Conservation (phyloP, 2,329 filamentous ascomycete genomes). For the Fusarium palustre region DNA sequence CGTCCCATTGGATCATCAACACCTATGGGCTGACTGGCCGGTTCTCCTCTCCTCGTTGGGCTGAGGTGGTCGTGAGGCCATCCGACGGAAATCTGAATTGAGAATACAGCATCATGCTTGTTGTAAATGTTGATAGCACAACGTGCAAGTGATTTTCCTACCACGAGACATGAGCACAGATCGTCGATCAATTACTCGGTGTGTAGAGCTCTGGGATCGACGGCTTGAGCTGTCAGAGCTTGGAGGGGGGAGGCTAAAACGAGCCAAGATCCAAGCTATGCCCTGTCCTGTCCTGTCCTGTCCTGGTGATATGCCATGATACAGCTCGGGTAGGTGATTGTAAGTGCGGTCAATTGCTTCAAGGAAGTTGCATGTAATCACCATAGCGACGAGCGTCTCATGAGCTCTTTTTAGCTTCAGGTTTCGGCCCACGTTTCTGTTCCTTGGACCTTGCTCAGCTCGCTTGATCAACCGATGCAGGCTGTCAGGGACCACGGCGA, state of each 20-base stretch:
- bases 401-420: constrained; percentile 27
- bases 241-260: constrained; percentile 20
- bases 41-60: constrained; percentile 15
- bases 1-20: constrained; percentile 25
- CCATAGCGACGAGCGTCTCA: constrained; percentile 35
- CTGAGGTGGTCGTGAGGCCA: constrained; percentile 39
- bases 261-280: constrained; percentile 36
- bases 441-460: constrained; percentile 32
- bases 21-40: constrained; percentile 34
- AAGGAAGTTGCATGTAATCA: constrained; percentile 30
- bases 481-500: constrained; percentile 29
- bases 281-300: constrained; percentile 29
- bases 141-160: constrained; percentile 27
- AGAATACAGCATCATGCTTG: constrained; percentile 22
- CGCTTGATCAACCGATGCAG: constrained; percentile 35
- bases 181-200: constrained; percentile 39
- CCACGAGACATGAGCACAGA: constrained; percentile 22
- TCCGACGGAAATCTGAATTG: constrained; percentile 26
- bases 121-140: constrained; percentile 12
- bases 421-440: constrained; percentile 3
- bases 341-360: constrained; percentile 37
- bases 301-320: constrained; percentile 29
- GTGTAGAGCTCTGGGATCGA: constrained; percentile 30
- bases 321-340: neutral
- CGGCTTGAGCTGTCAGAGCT: constrained; percentile 29